Evolutionary conservation across 495 filamentous ascomycete species (phyloP).

Genomic region (Polyplosphaeria fusca): DNA sequence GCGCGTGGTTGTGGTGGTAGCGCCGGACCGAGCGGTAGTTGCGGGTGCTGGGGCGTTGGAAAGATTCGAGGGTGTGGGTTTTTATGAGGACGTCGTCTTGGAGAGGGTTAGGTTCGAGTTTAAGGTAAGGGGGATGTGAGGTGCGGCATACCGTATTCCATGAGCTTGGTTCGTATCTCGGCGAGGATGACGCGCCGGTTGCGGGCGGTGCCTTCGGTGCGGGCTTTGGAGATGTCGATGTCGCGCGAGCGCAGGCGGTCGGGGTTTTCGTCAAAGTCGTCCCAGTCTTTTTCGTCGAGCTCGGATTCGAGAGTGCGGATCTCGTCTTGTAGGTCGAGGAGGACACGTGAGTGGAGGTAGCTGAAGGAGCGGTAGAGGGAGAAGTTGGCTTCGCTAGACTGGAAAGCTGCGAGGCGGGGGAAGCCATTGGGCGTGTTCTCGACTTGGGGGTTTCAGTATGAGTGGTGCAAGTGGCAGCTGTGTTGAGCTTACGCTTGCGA

Average conservation of each 20-base stretch:
- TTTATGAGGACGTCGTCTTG: conserved; percentile 42
- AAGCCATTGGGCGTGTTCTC: conserved; percentile 41
- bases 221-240: conserved; percentile 15
- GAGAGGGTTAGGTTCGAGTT: background rate
- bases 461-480: background rate
- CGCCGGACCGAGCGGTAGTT: conserved; percentile 43
- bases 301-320: conserved; percentile 39
- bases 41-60: conserved; percentile 38
- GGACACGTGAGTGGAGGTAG: conserved; percentile 41
- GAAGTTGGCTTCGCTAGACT: conserved; percentile 41
- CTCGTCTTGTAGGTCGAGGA: conserved; percentile 42
- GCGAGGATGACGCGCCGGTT: conserved; percentile 35
- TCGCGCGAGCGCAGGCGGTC: conserved; percentile 28
- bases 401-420: conserved; percentile 40
- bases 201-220: conserved; percentile 7
- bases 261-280: conserved; percentile 24
- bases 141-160: conserved; percentile 42
- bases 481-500: conserved; percentile 19
- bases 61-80: conserved; percentile 36
- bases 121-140: background rate
- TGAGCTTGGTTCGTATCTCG: conserved; percentile 35
- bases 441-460: conserved; percentile 27
- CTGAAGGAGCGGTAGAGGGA: conserved; percentile 42
- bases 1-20: conserved; percentile 38
- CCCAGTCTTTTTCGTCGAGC: conserved; percentile 36